phyloP scores from a whole-genome alignment of 1,284 basidiomycete species.

The Somion occarium region DNA sequence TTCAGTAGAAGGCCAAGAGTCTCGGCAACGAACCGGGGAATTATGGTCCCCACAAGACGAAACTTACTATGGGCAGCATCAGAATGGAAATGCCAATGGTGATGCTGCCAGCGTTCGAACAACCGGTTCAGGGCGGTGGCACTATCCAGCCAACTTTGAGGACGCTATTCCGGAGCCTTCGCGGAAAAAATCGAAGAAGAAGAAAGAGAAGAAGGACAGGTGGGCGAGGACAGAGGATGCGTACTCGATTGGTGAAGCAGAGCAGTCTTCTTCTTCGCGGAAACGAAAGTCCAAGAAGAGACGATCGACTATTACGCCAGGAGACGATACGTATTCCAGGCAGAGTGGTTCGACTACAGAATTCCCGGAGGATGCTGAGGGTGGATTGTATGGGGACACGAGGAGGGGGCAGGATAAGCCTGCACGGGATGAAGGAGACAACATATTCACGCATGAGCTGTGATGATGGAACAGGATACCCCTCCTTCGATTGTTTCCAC shows the following conservation, averaged over 20 bases:
- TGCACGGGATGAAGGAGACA: constrained; percentile 24
- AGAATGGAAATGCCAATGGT: constrained; percentile 17
- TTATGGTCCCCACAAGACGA: constrained; percentile 73
- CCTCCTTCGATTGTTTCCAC: constrained; percentile 2
- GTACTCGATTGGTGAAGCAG: constrained; percentile 44
- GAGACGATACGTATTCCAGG: constrained; percentile 37
- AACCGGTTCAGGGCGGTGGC: constrained; percentile 58
- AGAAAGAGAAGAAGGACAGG: constrained; percentile 76
- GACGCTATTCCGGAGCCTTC: constrained; percentile 43
- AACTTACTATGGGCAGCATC: constrained; percentile 52
- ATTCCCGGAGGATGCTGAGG: constrained; percentile 68
- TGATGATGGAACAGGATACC: neutral
- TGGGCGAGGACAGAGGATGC: constrained; percentile 83
- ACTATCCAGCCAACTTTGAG: constrained; percentile 77
- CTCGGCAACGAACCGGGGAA: constrained; percentile 29
- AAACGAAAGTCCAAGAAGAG: constrained; percentile 42
- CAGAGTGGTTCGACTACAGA: constrained; percentile 43
- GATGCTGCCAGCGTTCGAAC: constrained; percentile 30
- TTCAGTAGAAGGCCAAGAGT: constrained; percentile 29
- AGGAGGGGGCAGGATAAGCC: constrained; percentile 15
- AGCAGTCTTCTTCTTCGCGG: constrained; percentile 41
- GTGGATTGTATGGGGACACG: constrained; percentile 51
- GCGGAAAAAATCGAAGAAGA: constrained; percentile 45
- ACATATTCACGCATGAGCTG: constrained; percentile 37
- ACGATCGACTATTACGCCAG: neutral